Base-by-base conservation (phyloP, 2,329 filamentous ascomycete species). In the Ophiocordyceps sinensis region DNA sequence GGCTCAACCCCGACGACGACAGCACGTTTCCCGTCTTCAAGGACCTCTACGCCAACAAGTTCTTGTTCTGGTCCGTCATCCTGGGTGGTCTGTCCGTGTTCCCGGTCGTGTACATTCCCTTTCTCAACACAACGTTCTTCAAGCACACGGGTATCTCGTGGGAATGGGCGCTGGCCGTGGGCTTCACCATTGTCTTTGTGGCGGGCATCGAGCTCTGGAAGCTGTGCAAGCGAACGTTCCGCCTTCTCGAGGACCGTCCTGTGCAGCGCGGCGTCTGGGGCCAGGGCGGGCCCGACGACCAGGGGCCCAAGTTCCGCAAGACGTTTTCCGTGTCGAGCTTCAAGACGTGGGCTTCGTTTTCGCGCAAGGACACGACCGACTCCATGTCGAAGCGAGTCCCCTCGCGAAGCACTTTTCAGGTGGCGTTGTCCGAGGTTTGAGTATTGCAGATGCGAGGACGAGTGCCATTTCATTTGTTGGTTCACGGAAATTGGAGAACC, bases 131-230 rank as follows among this genome's bases (percentile, higher is more conserved):
- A 14, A 68, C 70, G 26, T 80, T 86, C 31, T 85, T 86, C 68
- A 81, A 82, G 62, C 82, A 86, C 61, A 70, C 63, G 8, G 70
- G 67, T 15, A 85, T 87, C 49, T 70, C 65, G 15, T 87, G 82
- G 83, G 82, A 86, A 55, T 87, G 81, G 82, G 75, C 70, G 2
- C 64, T 87, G 6, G 73, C 81, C 0, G 65, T 84, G 28, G 71
- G 77, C 17, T 75, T 74, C 43, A 71, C 78, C 0, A 47, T 79
- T 12, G 53, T 84, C 4, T 87, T 81, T 53, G 70, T 87, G 37
- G 57, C 68, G 0, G 78, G 79, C 23, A 70, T 85, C 34, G 83
- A 88, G 64, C 56, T 63, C 10, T 88, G 82, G 81, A 86, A 87
- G 64, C 70, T 70, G 51, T 58, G 61, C 45, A 87, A 87, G 73